Evolutionary conservation across 768 basidiomycete species (phyloP).

Genomic region (Lentinula lateritia): DNA sequence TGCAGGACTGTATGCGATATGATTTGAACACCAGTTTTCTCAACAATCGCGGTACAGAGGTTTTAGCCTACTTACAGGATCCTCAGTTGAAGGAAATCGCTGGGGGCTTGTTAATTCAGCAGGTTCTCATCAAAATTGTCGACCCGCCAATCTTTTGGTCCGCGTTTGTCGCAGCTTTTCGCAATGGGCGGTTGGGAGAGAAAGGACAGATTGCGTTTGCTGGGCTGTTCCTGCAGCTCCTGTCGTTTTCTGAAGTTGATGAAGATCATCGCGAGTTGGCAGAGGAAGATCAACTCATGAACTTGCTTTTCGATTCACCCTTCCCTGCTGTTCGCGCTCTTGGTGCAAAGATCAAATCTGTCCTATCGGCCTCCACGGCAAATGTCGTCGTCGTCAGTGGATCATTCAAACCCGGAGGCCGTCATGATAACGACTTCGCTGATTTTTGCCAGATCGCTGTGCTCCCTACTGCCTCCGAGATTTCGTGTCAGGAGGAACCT

Average conservation of each 20-base stretch:
- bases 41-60: conserved; percentile 31
- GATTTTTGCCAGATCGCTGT: conserved; percentile 59
- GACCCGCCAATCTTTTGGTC: conserved; percentile 52
- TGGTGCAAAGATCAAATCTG: conserved; percentile 33
- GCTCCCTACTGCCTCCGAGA: conserved; percentile 55
- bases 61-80: conserved; percentile 33
- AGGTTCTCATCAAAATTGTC: conserved; percentile 34
- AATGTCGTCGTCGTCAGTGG: conserved; percentile 13
- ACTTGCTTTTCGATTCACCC: conserved; percentile 17
- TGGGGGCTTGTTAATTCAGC: conserved; percentile 36
- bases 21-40: conserved; percentile 34
- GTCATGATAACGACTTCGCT: conserved; percentile 65
- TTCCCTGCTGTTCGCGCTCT: conserved; percentile 19
- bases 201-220: conserved; percentile 35
- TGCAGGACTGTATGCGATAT: conserved; percentile 37
- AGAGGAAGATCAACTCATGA: conserved; percentile 18
- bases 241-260: conserved; percentile 28
- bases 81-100: conserved; percentile 31
- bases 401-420: conserved; percentile 48
- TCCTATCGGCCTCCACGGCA: conserved; percentile 26
- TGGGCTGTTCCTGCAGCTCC: conserved; percentile 44
- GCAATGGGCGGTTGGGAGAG: conserved; percentile 24
- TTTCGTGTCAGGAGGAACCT: conserved; percentile 35
- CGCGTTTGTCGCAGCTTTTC: conserved; percentile 29
- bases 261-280: conserved; percentile 28